Conservation (phyloP, 495 filamentous ascomycete genomes). For the Tuber calosporum region DNA sequence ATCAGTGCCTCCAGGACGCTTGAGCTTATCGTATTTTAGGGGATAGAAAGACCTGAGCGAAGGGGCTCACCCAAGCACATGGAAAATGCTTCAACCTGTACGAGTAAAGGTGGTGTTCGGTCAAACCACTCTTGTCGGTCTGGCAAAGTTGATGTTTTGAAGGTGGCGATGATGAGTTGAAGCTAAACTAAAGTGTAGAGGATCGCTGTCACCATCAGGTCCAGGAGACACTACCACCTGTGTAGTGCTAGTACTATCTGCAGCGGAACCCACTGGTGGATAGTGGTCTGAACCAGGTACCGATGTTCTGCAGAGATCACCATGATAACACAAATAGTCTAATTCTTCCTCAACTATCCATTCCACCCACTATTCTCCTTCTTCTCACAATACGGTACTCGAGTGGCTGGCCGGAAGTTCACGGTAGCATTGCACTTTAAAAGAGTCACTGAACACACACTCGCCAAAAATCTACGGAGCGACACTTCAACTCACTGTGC, state of each 20-base stretch:
- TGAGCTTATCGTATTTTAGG: background rate
- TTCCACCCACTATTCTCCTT: background rate
- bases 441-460: background rate
- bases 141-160: background rate
- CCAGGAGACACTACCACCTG: background rate
- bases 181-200: background rate
- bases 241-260: background rate
- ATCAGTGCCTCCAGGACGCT: background rate
- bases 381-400: background rate
- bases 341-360: background rate
- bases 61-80: background rate
- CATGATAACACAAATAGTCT: background rate
- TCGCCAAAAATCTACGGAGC: background rate
- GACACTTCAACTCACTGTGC: background rate
- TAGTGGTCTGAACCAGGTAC: background rate
- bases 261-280: background rate
- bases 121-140: background rate
- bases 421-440: background rate
- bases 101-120: background rate
- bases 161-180: background rate
- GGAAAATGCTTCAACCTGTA: background rate
- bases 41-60: background rate
- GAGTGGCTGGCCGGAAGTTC: background rate
- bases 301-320: background rate
- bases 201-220: background rate